A percentile compares a stretch with the other conserved stretches of the same genome.
Evolutionary conservation across 2,329 filamentous ascomycete species (phyloP).

Genomic region (Neobulgaria alba): DNA sequence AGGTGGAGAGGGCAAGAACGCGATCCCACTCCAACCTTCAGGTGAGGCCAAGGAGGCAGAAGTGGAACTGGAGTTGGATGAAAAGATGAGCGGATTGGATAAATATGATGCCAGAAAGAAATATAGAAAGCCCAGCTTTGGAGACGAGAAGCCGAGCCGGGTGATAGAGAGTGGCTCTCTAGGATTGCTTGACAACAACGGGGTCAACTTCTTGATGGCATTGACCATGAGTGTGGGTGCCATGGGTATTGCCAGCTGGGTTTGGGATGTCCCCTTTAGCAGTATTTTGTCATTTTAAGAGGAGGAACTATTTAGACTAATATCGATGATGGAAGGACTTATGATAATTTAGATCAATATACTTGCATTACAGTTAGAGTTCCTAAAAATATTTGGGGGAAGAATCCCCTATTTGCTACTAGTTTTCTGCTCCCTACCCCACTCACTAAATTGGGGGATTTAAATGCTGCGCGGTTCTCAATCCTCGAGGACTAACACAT

Average conservation of each 20-base stretch:
- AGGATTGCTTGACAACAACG: slow-evolving; percentile 88
- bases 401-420: too few species aligned
- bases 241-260: slow-evolving; percentile 57
- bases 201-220: slow-evolving; percentile 91
- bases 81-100: slow-evolving; percentile 32
- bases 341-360: too few species aligned
- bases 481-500: too few species aligned
- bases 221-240: slow-evolving; percentile 68
- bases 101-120: slow-evolving; percentile 43
- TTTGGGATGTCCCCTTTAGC: slow-evolving; percentile 47
- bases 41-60: slow-evolving; percentile 25
- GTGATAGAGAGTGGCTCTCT: slow-evolving; percentile 53
- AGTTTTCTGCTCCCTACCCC: too few species aligned
- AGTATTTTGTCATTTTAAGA: slow-evolving; percentile 30
- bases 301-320: too few species aligned
- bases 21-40: slow-evolving; percentile 33
- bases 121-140: slow-evolving; percentile 43
- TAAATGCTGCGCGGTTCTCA: too few species aligned
- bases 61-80: slow-evolving; percentile 30
- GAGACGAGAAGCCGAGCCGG: slow-evolving; percentile 39
- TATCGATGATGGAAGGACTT: too few species aligned
- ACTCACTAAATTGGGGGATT: too few species aligned
- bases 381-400: too few species aligned
- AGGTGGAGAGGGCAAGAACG: slow-evolving; percentile 36
- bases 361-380: too few species aligned